Evolutionary conservation across 2,329 filamentous ascomycete species (phyloP).

Genomic region (Aureobasidium sp.): DNA sequence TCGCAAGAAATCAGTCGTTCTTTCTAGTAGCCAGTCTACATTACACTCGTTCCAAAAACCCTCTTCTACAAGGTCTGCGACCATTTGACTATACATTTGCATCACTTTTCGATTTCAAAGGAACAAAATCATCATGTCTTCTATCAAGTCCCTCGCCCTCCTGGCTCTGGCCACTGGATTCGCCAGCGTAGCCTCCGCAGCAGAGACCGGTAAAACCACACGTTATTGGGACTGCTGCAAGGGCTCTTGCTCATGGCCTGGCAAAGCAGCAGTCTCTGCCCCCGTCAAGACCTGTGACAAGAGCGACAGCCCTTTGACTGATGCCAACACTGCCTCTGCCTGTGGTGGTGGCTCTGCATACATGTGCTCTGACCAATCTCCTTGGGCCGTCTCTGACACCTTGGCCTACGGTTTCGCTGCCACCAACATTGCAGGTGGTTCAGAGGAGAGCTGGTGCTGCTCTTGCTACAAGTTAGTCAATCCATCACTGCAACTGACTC

Average conservation of each 20-base stretch:
- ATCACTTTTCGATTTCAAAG: not conserved
- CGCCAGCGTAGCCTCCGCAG: conserved; percentile 16
- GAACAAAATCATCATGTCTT: conserved; percentile 6
- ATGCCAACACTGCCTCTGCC: conserved; percentile 40
- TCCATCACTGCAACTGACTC: not conserved
- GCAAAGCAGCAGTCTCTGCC: conserved; percentile 44
- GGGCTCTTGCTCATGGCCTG: conserved; percentile 53
- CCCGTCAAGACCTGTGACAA: conserved; percentile 49
- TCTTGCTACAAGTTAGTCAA: conserved; percentile 46
- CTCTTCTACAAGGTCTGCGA: conserved; percentile 5
- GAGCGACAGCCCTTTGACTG: conserved; percentile 45
- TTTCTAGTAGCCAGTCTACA: conserved; percentile 1
- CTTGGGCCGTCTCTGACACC: conserved; percentile 51
- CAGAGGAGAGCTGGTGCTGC: conserved; percentile 57
- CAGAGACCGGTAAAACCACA: conserved; percentile 27
- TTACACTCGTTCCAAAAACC: not conserved
- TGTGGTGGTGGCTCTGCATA: conserved; percentile 53
- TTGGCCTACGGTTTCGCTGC: conserved; percentile 58
- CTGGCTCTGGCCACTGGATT: conserved; percentile 20
- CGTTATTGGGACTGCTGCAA: conserved; percentile 59
- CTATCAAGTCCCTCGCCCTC: conserved; percentile 17
- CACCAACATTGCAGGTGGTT: conserved; percentile 45
- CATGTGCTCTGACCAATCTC: conserved; percentile 53
- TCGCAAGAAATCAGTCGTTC: conserved; percentile 2
- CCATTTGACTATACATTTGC: not conserved